Percentiles rank a stretch among this genome's conserved stretches.
Evolutionary conservation across 2,329 filamentous ascomycete species (phyloP).

Genomic region (Verticillium alfalfae): DNA sequence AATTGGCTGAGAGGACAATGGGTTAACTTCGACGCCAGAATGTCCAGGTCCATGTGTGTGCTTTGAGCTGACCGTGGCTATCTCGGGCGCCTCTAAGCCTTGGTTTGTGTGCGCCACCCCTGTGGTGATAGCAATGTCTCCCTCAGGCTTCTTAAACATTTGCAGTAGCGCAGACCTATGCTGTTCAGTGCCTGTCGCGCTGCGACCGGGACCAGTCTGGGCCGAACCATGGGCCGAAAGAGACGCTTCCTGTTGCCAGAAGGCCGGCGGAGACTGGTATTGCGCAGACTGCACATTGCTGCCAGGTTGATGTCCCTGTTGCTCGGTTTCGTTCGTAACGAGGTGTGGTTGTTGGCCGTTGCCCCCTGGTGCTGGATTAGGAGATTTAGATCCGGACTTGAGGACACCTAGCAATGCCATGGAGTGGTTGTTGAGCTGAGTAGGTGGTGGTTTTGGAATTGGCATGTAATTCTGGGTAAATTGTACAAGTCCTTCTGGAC

Average conservation of each 20-base stretch:
- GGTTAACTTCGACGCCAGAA: not conserved
- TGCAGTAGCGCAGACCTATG: slow-evolving; percentile 45
- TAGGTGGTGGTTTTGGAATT: slow-evolving; percentile 8
- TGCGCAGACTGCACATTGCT: not conserved
- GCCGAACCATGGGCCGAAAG: not conserved
- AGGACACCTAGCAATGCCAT: slow-evolving; percentile 33
- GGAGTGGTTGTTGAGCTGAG: slow-evolving; percentile 24
- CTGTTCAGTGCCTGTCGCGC: not conserved
- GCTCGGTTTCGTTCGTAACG: not conserved
- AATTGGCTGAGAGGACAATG: not conserved
- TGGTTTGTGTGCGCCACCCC: not conserved
- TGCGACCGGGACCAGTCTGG: not conserved
- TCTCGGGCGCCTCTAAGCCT: not conserved
- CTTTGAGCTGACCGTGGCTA: not conserved
- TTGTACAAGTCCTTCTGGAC: not conserved
- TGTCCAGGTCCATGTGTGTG: not conserved
- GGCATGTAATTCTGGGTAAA: slow-evolving; percentile 9
- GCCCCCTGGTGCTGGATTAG: not conserved
- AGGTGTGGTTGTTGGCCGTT: not conserved
- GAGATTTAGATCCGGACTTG: slow-evolving; percentile 19
- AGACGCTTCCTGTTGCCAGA: not conserved
- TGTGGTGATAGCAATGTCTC: slow-evolving; percentile 3
- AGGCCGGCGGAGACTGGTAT: not conserved
- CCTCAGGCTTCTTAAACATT: slow-evolving; percentile 45
- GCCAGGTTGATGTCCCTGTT: not conserved